A percentile compares a stretch with the other conserved stretches of the same genome.
These are phyloP conservation scores for Ceratopteris richardii DNA, from an alignment of 75 land plant species.

Conservation along the genomic window DNA sequence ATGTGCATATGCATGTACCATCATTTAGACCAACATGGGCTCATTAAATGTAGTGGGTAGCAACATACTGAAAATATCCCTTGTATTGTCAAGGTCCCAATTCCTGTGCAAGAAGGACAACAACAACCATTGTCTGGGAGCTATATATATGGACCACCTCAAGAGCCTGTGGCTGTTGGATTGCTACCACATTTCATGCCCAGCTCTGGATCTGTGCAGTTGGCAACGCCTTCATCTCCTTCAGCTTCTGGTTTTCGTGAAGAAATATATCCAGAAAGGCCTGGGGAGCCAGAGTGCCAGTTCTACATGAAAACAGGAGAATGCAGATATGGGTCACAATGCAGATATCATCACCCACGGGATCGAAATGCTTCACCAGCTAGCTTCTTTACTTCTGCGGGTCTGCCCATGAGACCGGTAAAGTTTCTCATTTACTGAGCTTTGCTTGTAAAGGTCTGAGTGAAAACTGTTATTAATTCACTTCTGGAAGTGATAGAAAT, in stretches of 20 bases:
- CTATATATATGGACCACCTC: constrained; percentile 8
- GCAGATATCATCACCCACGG: constrained; percentile 82
- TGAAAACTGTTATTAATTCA: too few species aligned
- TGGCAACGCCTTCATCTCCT: constrained; percentile 10
- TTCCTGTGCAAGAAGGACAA: constrained; percentile 9
- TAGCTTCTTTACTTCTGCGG: constrained; percentile 52
- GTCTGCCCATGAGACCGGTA: constrained; percentile 83
- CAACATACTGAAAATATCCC: too few species aligned
- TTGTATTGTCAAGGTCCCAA: neutral
- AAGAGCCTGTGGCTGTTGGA: constrained; percentile 1
- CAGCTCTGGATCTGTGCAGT: constrained; percentile 11
- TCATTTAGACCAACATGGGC: neutral
- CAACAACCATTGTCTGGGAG: constrained; percentile 7
- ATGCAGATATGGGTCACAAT: constrained; percentile 82
- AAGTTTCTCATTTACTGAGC: too few species aligned
- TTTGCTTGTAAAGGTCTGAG: too few species aligned
- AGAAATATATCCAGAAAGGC: constrained; percentile 42
- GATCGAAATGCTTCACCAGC: constrained; percentile 36
- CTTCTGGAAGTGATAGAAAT: too few species aligned
- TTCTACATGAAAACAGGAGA: constrained; percentile 87
- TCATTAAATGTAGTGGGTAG: neutral
- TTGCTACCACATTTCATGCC: neutral
- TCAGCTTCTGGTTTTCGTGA: constrained; percentile 4
- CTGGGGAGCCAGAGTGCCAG: constrained; percentile 89
- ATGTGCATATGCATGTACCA: neutral